Base-by-base conservation (phyloP, 305 asterid genomes). In the Fraxinus nigra region DNA sequence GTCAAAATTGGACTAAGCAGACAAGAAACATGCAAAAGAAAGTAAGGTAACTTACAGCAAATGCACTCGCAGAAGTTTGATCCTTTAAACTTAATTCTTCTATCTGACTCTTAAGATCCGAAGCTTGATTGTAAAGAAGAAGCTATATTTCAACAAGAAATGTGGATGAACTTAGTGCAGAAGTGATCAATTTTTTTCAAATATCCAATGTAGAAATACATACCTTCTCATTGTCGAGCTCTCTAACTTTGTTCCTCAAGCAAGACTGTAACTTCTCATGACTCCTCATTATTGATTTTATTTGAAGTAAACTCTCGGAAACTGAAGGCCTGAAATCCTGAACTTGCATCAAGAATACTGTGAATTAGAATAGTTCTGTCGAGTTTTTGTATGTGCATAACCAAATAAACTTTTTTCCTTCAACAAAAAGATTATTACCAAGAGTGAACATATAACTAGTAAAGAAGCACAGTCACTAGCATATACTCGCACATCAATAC, bases 221-320 rank as follows among this genome's bases (percentile, higher is more conserved):
- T 84, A 94, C 99, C 97, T 94, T 94, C 87, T 92, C 99, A 83
- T 83, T 83, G 90, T 91, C 92, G 78, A 93, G 97, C 81, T 83
- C 87, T 78, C 82, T 77, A 85, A 94, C 79, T 85, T 90, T 91
- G 82, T 75, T 85, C 88, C 86, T 88, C 85, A 90, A 82, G 86
- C 82, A 87, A 83, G 90, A 91, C n/a, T 87, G 87, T 80, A 93
- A 61, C 86, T 86, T 89, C 88, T 90, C 87, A 79, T 89, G 87
- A 85, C 86, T 82, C 84, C 80, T 86, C 84, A 83, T 80, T 40
- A 88, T 54, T 13, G 90, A 85, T 81, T 89, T 90, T 69, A 90
- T 82, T 80, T 91, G 92, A 81, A 70, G 78, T 78, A 89, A 86
- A 85, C 81, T 88, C 85, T 91, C 92, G 77, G 89, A 89, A 76